Conservation (phyloP, 148 eudicot genomes). For the Dianthus caryophyllus region DNA sequence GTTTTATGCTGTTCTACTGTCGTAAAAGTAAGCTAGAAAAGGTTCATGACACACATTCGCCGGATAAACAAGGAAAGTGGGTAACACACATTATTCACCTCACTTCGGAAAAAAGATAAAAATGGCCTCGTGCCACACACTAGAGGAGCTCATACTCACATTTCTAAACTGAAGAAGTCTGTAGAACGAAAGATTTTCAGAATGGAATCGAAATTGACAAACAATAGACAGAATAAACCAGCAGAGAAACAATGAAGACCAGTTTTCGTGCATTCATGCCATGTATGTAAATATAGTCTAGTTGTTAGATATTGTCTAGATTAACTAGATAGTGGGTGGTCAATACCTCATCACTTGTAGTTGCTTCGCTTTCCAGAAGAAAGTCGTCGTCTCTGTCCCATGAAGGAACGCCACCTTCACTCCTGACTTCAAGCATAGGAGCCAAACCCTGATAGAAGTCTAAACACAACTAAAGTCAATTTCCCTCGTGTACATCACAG, state of each 20-base stretch:
- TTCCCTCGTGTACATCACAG: background rate
- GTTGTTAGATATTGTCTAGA: background rate
- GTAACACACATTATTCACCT: background rate
- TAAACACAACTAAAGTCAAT: conserved; percentile 13
- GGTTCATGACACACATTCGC: background rate
- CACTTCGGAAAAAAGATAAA: background rate
- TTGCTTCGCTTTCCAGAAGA: conserved; percentile 26
- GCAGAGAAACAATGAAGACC: background rate
- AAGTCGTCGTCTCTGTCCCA: conserved; percentile 27
- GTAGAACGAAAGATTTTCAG: background rate
- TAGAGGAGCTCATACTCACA: background rate
- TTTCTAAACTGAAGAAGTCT: background rate
- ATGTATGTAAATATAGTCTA: background rate
- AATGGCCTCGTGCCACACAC: background rate
- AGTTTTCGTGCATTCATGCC: conserved; percentile 1
- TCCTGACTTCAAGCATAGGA: conserved; percentile 35
- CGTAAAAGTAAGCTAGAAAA: background rate
- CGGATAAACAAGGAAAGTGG: background rate
- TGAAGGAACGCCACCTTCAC: conserved; percentile 26
- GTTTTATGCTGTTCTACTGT: background rate
- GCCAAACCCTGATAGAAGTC: conserved; percentile 33
- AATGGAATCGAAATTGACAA: background rate
- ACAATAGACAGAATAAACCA: background rate
- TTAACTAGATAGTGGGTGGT: background rate
- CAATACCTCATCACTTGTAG: conserved; percentile 29